Evolutionary conservation across 495 filamentous ascomycete genomes (phyloP).

Genomic region (Neohortaea acidophila): DNA sequence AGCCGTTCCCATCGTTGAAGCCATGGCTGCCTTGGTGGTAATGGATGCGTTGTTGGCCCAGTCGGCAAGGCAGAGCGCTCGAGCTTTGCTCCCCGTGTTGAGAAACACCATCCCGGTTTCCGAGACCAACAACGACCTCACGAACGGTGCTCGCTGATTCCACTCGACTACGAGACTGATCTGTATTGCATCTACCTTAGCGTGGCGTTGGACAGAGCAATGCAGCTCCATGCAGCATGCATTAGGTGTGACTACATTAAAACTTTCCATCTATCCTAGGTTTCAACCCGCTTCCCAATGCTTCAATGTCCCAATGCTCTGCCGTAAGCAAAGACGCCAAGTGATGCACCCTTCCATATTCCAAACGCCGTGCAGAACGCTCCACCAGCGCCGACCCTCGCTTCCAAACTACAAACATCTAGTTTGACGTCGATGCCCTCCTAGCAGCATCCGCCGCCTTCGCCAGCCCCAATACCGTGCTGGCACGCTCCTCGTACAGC

Average conservation of each 20-base stretch:
- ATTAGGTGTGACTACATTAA: background rate
- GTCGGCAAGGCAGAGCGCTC: constrained; percentile 48
- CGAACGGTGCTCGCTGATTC: background rate
- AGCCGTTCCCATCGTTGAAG: constrained; percentile 90
- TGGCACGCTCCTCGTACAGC: constrained; percentile 29
- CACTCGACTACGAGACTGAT: background rate
- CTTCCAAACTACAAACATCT: no score
- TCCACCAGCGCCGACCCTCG: no score
- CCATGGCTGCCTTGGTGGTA: constrained; percentile 81
- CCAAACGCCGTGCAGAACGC: background rate
- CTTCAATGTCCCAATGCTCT: no score
- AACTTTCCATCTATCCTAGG: background rate
- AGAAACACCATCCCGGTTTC: constrained; percentile 21
- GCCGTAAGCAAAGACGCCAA: background rate
- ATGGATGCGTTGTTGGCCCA: constrained; percentile 89
- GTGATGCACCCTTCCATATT: background rate
- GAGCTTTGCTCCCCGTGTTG: constrained; percentile 37
- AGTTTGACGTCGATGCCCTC: background rate
- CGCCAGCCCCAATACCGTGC: constrained; percentile 14
- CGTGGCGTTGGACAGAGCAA: background rate
- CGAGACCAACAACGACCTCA: constrained; percentile 1
- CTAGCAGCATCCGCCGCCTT: background rate
- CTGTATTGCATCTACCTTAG: background rate
- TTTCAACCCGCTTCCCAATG: background rate
- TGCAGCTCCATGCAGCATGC: no score